Conservation (phyloP, 1,284 basidiomycete genomes). For the Bondarzewia mesenterica region DNA sequence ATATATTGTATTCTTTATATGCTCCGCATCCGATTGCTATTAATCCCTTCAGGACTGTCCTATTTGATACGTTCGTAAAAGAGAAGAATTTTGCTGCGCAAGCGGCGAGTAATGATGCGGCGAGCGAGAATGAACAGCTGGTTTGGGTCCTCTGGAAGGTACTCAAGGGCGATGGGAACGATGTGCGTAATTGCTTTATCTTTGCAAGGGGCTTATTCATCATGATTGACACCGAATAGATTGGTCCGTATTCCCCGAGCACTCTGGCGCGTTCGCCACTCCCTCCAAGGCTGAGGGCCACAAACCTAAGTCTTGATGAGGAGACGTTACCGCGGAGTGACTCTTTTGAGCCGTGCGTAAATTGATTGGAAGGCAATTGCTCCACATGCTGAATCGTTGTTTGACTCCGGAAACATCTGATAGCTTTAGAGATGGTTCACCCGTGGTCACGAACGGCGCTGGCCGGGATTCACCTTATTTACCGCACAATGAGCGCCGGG, state of each 20-base stretch:
- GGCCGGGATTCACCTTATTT: not conserved
- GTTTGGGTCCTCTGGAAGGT: conserved; percentile 82
- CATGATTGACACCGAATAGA: conserved; percentile 29
- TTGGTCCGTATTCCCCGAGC: conserved; percentile 68
- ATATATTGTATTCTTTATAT: conserved; percentile 69
- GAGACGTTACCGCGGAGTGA: conserved; percentile 39
- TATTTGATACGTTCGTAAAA: conserved; percentile 53
- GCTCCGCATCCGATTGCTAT: conserved; percentile 65
- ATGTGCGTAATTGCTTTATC: conserved; percentile 38
- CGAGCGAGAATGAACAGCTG: conserved; percentile 61
- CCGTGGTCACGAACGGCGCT: not conserved
- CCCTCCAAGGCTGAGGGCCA: conserved; percentile 61
- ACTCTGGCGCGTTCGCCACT: conserved; percentile 61
- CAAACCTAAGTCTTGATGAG: conserved; percentile 57
- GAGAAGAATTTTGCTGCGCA: conserved; percentile 53
- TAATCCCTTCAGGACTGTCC: conserved; percentile 68
- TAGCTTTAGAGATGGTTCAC: conserved; percentile 26
- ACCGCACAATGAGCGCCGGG: not conserved
- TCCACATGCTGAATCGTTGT: too few species aligned
- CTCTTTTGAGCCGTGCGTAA: conserved; percentile 26
- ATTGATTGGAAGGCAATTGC: not conserved
- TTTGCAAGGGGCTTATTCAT: too few species aligned
- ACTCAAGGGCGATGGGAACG: conserved; percentile 67
- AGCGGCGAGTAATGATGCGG: conserved; percentile 40
- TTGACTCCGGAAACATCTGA: conserved; percentile 5